A percentile compares a stretch with the other conserved stretches of the same genome.
Conservation (phyloP, 83 land plant genomes). For the Picea abies region DNA sequence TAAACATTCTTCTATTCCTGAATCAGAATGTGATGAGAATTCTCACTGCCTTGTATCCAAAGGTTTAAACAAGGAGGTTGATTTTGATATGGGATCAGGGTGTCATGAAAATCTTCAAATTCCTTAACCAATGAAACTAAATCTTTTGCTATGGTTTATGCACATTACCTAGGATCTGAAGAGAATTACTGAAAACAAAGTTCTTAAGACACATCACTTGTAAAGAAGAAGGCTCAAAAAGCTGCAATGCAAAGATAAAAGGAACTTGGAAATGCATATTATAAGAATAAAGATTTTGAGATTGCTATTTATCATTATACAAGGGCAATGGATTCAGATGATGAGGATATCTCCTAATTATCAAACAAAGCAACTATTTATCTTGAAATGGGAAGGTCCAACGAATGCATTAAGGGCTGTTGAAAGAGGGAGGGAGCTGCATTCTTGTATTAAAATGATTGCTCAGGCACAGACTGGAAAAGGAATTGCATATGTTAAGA, state of each 20-base stretch:
- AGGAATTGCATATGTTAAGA: constrained; percentile 85
- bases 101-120: no score
- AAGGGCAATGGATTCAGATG: constrained; percentile 81
- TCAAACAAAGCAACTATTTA: constrained; percentile 97
- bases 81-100: no score
- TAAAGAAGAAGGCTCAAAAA: constrained; percentile 59
- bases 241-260: constrained; percentile 83
- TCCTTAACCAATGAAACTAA: no score
- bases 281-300: constrained; percentile 94
- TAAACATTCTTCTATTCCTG: no score
- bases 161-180: no score
- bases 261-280: constrained; percentile 92
- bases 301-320: constrained; percentile 78
- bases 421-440: constrained; percentile 88
- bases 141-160: no score
- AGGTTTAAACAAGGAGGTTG: no score
- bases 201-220: no score
- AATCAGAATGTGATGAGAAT: no score
- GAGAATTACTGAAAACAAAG: no score
- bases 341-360: constrained; percentile 87
- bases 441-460: constrained; percentile 93
- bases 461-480: constrained; percentile 97
- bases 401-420: constrained; percentile 90
- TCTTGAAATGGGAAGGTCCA: constrained; percentile 94
- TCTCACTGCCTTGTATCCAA: no score